These are phyloP conservation scores for Kwoniella dendrophila DNA, from an alignment of 768 basidiomycete species.

Conservation along the genomic window DNA sequence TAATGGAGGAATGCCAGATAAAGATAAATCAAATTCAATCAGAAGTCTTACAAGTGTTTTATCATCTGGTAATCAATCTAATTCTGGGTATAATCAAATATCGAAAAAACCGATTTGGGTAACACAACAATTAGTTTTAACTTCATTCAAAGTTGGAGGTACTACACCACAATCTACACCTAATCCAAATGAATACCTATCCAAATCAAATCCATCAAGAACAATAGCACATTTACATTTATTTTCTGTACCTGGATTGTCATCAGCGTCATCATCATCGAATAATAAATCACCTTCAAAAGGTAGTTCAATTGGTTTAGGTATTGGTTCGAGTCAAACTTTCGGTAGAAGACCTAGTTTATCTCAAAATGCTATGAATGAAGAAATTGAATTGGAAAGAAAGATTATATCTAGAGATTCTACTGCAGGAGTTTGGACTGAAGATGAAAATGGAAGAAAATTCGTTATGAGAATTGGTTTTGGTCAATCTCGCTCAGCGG, in stretches of 20 bases:
- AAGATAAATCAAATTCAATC: slow-evolving; percentile 17
- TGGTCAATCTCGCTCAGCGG: slow-evolving; percentile 3
- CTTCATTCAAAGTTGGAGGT: slow-evolving; percentile 25
- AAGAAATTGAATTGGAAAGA: slow-evolving; percentile 20
- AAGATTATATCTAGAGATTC: slow-evolving; percentile 9
- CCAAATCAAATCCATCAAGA: not conserved
- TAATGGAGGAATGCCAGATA: slow-evolving; percentile 14
- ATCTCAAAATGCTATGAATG: slow-evolving; percentile 2
- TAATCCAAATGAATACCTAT: slow-evolving; percentile 7
- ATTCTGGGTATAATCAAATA: not conserved
- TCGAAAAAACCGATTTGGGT: slow-evolving; percentile 22
- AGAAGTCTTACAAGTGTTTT: slow-evolving; percentile 19
- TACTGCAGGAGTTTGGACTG: slow-evolving; percentile 21
- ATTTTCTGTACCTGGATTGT: slow-evolving; percentile 19
- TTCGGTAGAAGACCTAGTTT: slow-evolving; percentile 17
- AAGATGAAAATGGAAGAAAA: slow-evolving; percentile 15
- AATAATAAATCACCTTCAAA: slow-evolving; percentile 4
- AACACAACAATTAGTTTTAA: slow-evolving; percentile 30
- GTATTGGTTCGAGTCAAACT: slow-evolving; percentile 16
- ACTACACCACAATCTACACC: slow-evolving; percentile 11
- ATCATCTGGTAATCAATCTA: not conserved
- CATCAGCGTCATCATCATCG: not conserved
- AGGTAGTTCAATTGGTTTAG: slow-evolving; percentile 1
- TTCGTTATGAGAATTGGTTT: slow-evolving; percentile 23
- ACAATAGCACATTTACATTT: slow-evolving; percentile 37